Evolutionary conservation across 2,329 filamentous ascomycete genomes (phyloP).

Genomic region (Sordariomycetes sp.): DNA sequence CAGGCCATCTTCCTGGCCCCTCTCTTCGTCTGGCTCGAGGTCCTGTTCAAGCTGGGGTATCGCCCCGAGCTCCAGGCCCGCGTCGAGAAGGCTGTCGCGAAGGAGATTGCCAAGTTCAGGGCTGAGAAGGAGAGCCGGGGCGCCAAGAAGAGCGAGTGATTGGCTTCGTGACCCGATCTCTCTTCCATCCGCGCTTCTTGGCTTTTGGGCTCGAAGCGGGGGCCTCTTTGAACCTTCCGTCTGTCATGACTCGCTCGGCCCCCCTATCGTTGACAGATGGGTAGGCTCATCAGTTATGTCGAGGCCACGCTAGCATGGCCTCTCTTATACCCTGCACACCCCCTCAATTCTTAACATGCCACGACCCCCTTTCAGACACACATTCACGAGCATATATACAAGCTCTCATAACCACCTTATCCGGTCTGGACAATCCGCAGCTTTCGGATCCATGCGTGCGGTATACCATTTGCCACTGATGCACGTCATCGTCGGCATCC

Average conservation of each 20-base stretch:
- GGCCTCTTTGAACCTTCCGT: background rate
- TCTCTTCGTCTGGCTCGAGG: constrained; percentile 93
- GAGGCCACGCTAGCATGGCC: background rate
- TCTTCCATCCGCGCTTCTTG: background rate
- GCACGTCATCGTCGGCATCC: background rate
- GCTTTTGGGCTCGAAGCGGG: background rate
- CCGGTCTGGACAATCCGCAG: background rate
- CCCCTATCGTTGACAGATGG: background rate
- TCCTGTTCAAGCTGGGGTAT: constrained; percentile 84
- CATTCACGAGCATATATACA: background rate
- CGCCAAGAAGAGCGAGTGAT: background rate
- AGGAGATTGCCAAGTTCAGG: constrained; percentile 65
- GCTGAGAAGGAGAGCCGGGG: constrained; percentile 14
- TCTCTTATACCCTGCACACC: background rate
- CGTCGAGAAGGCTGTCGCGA: constrained; percentile 61
- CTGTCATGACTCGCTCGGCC: background rate
- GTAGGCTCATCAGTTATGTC: background rate
- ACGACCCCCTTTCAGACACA: background rate
- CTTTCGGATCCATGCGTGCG: background rate
- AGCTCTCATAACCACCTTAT: background rate
- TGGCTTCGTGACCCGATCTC: background rate
- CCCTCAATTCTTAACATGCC: background rate
- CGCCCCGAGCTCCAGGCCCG: constrained; percentile 74
- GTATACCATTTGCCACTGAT: background rate
- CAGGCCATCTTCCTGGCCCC: constrained; percentile 89